Evolutionary conservation across 495 filamentous ascomycete species (phyloP).

Genomic region (Xylaria sp.): DNA sequence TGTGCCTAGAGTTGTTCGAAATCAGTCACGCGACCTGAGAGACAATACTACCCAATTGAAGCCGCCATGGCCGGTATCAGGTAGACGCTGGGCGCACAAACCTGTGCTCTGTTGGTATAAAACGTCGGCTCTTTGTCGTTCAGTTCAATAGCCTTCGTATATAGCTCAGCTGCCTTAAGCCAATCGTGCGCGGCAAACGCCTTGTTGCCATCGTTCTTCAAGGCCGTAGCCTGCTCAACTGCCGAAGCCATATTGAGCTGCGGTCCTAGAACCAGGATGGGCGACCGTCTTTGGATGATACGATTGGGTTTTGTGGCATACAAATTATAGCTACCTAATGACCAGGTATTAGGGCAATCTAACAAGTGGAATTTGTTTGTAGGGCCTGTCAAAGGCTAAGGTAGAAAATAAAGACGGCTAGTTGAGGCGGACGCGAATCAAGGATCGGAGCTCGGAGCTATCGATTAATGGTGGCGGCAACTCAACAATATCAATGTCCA

Average conservation of each 20-base stretch:
- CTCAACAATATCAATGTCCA: conserved; percentile 1
- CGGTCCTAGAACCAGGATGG: not conserved
- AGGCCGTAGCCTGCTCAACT: conserved; percentile 71
- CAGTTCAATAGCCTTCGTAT: conserved; percentile 87
- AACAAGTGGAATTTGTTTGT: not conserved
- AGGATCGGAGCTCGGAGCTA: conserved; percentile 18
- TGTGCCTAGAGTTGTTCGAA: conserved; percentile 65
- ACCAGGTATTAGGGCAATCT: not conserved
- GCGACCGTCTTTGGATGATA: conserved; percentile 7
- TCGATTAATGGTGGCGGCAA: not conserved
- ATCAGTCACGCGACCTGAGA: conserved; percentile 57
- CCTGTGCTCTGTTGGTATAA: conserved; percentile 94
- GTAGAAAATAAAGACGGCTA: not conserved
- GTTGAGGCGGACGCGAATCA: not conserved
- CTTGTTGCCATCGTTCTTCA: conserved; percentile 95
- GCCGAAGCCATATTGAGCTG: conserved; percentile 34
- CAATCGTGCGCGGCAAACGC: conserved; percentile 90
- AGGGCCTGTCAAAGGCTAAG: not conserved
- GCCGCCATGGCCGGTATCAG: not conserved
- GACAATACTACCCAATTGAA: conserved; percentile 9
- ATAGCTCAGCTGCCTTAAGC: conserved; percentile 81
- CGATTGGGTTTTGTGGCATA: not conserved
- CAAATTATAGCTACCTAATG: not conserved
- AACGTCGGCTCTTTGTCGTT: conserved; percentile 86
- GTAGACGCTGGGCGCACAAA: conserved; percentile 48